Percentiles rank a stretch among this genome's conserved stretches.
These are phyloP conservation scores for Tetracentron sinense DNA, from an alignment of 164 flowering plant species.

Conservation along the genomic window DNA sequence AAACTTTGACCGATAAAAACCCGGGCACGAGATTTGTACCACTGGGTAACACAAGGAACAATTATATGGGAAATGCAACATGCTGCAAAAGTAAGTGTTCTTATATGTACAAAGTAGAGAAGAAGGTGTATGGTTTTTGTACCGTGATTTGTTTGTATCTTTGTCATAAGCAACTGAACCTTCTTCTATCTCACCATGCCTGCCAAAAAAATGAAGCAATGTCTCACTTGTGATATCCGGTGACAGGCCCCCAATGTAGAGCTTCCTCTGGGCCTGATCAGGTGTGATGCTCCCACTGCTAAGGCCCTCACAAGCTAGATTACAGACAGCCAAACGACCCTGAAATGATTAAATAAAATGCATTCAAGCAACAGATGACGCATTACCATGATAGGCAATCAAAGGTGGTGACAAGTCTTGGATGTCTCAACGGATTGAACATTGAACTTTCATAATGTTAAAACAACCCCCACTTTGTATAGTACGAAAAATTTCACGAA, in stretches of 20 bases:
- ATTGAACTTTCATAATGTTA: not conserved
- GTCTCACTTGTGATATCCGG: constrained; percentile 58
- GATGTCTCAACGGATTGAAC: not conserved
- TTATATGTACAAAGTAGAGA: not conserved
- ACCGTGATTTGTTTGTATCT: constrained; percentile 72
- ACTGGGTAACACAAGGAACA: too few species aligned
- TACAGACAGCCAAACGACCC: constrained; percentile 79
- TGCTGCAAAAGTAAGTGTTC: not conserved
- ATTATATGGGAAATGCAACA: too few species aligned
- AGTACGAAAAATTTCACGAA: not conserved
- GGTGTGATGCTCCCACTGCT: constrained; percentile 36
- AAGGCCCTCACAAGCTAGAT: constrained; percentile 67
- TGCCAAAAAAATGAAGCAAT: constrained; percentile 45
- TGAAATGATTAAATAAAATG: constrained; percentile 17
- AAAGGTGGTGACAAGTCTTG: not conserved
- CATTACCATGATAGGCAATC: not conserved
- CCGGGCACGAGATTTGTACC: too few species aligned
- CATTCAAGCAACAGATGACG: not conserved
- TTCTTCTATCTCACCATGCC: constrained; percentile 72
- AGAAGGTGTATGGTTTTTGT: constrained; percentile 1
- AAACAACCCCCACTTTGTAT: not conserved
- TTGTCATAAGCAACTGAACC: constrained; percentile 84
- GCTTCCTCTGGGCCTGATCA: constrained; percentile 68
- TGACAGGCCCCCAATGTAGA: constrained; percentile 61
- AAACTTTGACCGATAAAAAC: too few species aligned